Percentiles rank a stretch among this genome's conserved stretches.
These are phyloP conservation scores for Trametes gibbosa DNA, from an alignment of 768 basidiomycete genomes.

Conservation along the genomic window DNA sequence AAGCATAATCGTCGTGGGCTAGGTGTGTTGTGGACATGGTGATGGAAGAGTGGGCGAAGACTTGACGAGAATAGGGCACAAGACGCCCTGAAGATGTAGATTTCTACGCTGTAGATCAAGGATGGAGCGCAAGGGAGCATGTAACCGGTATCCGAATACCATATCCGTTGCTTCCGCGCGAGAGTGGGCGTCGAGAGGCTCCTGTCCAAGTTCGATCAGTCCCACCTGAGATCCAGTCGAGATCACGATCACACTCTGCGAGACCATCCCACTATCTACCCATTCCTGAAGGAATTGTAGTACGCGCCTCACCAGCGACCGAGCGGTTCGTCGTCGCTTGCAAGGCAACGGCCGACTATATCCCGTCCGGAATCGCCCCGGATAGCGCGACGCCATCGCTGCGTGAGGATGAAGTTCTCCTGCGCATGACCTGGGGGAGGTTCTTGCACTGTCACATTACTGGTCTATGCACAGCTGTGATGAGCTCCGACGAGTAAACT, in stretches of 20 bases:
- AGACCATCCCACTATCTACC: not conserved
- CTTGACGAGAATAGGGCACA: too few relatives aligned
- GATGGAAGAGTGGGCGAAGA: constrained; percentile 1
- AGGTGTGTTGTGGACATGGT: constrained; percentile 21
- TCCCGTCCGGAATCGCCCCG: too few relatives aligned
- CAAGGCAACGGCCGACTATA: too few relatives aligned
- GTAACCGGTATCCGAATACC: constrained; percentile 14
- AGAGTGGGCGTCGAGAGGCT: constrained; percentile 1
- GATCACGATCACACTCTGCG: not conserved
- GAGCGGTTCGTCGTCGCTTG: not conserved
- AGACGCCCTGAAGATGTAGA: constrained; percentile 9
- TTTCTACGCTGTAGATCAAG: constrained; percentile 8
- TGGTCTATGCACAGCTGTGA: too few relatives aligned
- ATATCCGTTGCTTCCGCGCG: constrained; percentile 11
- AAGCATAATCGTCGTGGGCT: constrained; percentile 21
- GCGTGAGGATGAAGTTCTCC: too few relatives aligned
- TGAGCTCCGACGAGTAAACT: too few relatives aligned
- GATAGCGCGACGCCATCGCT: too few relatives aligned
- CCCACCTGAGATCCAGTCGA: not conserved
- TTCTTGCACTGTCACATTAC: too few relatives aligned
- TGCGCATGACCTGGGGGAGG: too few relatives aligned
- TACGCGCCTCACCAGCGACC: constrained; percentile 5
- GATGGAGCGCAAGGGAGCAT: constrained; percentile 11
- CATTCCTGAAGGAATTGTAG: not conserved
- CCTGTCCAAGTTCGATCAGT: constrained; percentile 11